phyloP scores from a whole-genome alignment of 2,329 filamentous ascomycete genomes.

The Rhexocercosporidium sp. region DNA sequence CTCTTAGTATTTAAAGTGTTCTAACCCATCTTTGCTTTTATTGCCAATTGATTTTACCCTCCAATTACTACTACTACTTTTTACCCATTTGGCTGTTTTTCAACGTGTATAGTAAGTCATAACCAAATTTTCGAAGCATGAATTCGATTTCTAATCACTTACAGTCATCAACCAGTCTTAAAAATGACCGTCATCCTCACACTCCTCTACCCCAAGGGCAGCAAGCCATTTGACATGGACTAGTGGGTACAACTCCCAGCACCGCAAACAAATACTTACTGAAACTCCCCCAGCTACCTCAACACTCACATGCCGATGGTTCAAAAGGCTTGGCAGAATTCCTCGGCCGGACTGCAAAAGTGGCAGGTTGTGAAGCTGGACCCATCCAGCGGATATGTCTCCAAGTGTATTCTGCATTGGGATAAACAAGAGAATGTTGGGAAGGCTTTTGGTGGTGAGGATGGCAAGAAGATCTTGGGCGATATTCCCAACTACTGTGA shows the following conservation, averaged over 20 bases:
- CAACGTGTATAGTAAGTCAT: background rate
- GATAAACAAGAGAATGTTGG: background rate
- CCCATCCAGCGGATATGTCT: constrained; percentile 5
- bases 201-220: constrained; percentile 18
- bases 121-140: background rate
- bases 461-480: constrained; percentile 12
- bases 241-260: constrained; percentile 3
- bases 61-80: too few relatives aligned
- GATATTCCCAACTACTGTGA: constrained; percentile 22
- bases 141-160: background rate
- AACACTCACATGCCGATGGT: constrained; percentile 17
- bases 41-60: background rate
- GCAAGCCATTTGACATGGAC: constrained; percentile 16
- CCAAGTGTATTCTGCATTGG: constrained; percentile 10
- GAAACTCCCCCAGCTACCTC: constrained; percentile 7
- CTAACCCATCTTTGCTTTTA: background rate
- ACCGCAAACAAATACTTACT: background rate
- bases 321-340: constrained; percentile 7
- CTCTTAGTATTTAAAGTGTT: background rate
- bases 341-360: background rate
- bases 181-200: constrained; percentile 14
- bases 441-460: constrained; percentile 1
- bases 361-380: constrained; percentile 18
- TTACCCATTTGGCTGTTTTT: too few relatives aligned
- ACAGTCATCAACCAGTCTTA: background rate